Evolutionary conservation across 2,329 filamentous ascomycete species (phyloP), one percentile per base, ranked within the genome.

Genomic region (Penicillium sp.): DNA sequence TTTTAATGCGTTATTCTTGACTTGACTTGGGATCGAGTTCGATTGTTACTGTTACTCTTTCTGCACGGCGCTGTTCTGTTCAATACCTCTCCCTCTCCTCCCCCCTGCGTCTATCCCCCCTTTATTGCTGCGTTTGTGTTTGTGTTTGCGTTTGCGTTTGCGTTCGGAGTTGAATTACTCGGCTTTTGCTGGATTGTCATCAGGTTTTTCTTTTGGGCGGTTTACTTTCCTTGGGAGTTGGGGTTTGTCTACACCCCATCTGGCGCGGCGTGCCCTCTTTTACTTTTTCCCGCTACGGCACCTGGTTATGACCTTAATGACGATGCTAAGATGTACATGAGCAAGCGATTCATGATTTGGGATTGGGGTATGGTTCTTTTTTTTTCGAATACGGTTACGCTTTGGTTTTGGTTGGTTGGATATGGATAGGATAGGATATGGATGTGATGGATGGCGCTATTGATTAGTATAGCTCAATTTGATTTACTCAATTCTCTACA

Each of bases 271-370:
- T n/a, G n/a, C n/a, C n/a, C n/a, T n/a, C n/a, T n/a, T n/a, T n/a
- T n/a, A n/a, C n/a, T n/a, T n/a, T n/a, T n/a, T n/a, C n/a, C n/a
- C n/a, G n/a, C n/a, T n/a, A 60, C 56, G 71, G 65, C 67, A 68
- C 63, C 60, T 67, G 67, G 62, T 67, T 60, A 73, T 60, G 70
- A 73, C 65, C 60, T 71, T 71, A 65, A 72, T 67, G 68, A 74
- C 61, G 64, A 71, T 68, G 65, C 59, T 65, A 72, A 67, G 69
- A 73, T 71, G 70, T 73, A 72, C 68, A 73, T 69, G 71, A 72
- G 60, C 63, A 69, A 42, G 66, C 63, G 64, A 10, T 68, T 69
- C 61, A 71, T 63, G 65, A 71, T 63, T 67, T 51, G 64, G 61
- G 51, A 56, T 59, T 60, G 62, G 56, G 46, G 58, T 62, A 42